Evolutionary conservation across 805 yeast genomes (phyloP), one percentile per base, ranked within the genome.

Genomic region (Metschnikowia amazonensis): DNA sequence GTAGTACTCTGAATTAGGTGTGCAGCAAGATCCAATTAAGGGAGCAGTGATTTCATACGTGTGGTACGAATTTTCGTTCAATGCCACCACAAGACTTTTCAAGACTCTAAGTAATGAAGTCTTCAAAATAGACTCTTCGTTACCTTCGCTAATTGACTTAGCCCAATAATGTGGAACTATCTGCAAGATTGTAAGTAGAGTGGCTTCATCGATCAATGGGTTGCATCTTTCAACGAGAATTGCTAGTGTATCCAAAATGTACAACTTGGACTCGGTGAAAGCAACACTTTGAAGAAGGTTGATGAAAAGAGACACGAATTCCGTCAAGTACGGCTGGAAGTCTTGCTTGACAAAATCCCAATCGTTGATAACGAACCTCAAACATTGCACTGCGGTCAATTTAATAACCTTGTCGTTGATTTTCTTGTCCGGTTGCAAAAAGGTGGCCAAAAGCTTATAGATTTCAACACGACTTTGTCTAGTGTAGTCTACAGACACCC

Each of bases 151-250:
- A 4, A 69, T 56, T 24, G 88, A 75, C 3, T 69, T 63, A 33
- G 85, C 84, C 97, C 97, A 90, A 57, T 84, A 68, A 9, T 67
- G 64, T 0, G 96, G 96, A n/a, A 90, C 73, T 44, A 76, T 60
- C 4, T 60, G 47, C 44, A 85, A 64, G 20, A 85, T 65, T 47
- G 75, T 76, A 31, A 75, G 65, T 24, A 85, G 64, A 2, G 80
- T 69, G 13, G 72, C 69, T 29, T 70, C 67, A 46, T 79, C 75
- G 13, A 84, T 70, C 42, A 82, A 62, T 6, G 90, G 87, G 55
- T 78, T 82, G n/a, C 82, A 77, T 52, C 82, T 75, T 46, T 79
- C 79, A 36, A 86, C 69, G 14, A 90, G 56, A 3, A 80, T 75
- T 4, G 87, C 73, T 25, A 90, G 64, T 0, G 88, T 82, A 47